Evolutionary conservation across 495 filamentous ascomycete species (phyloP).

Genomic region (Aspergillus cristatus): DNA sequence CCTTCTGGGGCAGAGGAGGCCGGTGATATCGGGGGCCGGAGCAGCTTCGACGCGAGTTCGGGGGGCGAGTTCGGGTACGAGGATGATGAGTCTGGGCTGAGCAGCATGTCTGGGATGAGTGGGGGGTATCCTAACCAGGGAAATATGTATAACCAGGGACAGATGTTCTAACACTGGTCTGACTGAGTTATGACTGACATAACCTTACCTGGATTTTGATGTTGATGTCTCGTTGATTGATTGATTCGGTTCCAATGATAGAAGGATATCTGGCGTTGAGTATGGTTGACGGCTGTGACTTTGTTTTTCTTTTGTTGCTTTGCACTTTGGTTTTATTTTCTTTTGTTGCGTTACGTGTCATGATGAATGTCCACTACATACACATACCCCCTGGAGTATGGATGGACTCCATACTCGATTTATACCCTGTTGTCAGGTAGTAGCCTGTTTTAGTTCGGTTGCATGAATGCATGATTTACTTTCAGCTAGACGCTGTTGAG

Average conservation of each 20-base stretch:
- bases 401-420: not conserved
- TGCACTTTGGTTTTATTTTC: slow-evolving; percentile 1
- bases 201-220: no score
- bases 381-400: not conserved
- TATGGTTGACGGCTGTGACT: not conserved
- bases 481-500: no score
- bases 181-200: no score
- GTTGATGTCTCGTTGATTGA: slow-evolving; percentile 17
- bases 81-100: slow-evolving; percentile 36
- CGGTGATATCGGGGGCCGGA: slow-evolving; percentile 67
- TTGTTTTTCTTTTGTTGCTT: slow-evolving; percentile 4
- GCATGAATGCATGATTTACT: no score
- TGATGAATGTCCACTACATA: not conserved
- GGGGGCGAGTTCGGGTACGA: slow-evolving; percentile 46
- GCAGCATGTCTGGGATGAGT: slow-evolving; percentile 28
- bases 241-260: no score
- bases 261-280: no score
- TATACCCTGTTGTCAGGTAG: no score
- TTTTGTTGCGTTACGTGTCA: slow-evolving; percentile 1
- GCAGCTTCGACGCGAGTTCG: slow-evolving; percentile 85
- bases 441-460: no score
- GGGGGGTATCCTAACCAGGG: slow-evolving; percentile 26
- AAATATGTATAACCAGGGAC: slow-evolving; percentile 23
- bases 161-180: no score
- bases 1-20: slow-evolving; percentile 47